Percentiles rank a stretch among this genome's conserved stretches.
Evolutionary conservation across 192 early-diverging fungal genomes (phyloP).

Genomic region (Coemansia sp.): DNA sequence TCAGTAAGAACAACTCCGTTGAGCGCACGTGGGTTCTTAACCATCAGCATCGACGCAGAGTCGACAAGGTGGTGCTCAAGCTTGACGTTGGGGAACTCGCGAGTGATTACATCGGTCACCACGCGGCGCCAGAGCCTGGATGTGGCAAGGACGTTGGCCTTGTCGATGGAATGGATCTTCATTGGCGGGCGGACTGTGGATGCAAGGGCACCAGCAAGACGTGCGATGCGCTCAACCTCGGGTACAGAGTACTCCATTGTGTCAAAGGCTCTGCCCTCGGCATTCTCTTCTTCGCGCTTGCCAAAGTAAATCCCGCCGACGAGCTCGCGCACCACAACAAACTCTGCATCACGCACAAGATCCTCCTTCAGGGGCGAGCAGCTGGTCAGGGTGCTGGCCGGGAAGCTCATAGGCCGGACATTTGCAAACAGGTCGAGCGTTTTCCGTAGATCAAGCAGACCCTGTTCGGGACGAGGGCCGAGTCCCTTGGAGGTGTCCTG

Average conservation of each 20-base stretch:
- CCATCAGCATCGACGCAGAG: conserved; percentile 96
- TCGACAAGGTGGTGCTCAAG: conserved; percentile 95
- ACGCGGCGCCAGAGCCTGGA: conserved; percentile 96
- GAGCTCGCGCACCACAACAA: conserved; percentile 92
- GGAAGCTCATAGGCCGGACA: conserved; percentile 93
- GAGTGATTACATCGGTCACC: conserved; percentile 84
- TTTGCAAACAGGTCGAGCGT: conserved; percentile 94
- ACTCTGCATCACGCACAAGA: conserved; percentile 87
- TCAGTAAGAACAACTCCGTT: conserved; percentile 98
- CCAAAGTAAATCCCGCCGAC: conserved; percentile 99
- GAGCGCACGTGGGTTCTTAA: conserved; percentile 84
- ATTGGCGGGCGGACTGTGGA: conserved; percentile 75
- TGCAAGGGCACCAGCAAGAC: conserved; percentile 86
- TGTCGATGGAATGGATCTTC: conserved; percentile 96
- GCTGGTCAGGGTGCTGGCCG: conserved; percentile 76
- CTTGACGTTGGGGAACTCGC: conserved; percentile 87
- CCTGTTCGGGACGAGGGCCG: conserved; percentile 93
- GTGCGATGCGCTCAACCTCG: conserved; percentile 95
- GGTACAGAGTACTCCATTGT: conserved; percentile 90
- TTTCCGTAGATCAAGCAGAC: conserved; percentile 90
- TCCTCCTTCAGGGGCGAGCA: conserved; percentile 91
- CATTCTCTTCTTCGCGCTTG: conserved; percentile 82
- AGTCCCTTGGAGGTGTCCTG: conserved; percentile 65
- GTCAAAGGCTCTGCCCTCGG: conserved; percentile 85
- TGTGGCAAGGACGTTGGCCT: conserved; percentile 97